Evolutionary conservation across 768 basidiomycete genomes (phyloP).

Genomic region (Amanita inopinata): DNA sequence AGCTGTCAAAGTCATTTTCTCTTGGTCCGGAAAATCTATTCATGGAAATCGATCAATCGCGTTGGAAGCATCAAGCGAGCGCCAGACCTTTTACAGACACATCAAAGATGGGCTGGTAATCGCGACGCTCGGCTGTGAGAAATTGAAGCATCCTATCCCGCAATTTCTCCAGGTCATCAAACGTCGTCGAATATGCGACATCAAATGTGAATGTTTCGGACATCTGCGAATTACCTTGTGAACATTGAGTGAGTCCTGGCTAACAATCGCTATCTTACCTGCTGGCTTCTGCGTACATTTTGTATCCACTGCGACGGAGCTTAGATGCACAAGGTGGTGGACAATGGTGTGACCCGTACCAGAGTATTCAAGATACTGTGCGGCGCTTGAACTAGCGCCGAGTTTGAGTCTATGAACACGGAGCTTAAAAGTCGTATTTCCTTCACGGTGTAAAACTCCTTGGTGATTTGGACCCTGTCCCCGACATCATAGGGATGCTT

Average conservation of each 20-base stretch:
- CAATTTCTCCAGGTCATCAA: conserved; percentile 72
- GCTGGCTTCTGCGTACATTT: conserved; percentile 64
- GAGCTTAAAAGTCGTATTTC: conserved; percentile 82
- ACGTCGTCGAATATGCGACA: conserved; percentile 67
- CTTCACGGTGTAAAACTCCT: conserved; percentile 64
- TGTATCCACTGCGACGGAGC: conserved; percentile 56
- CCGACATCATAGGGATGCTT: conserved; percentile 81
- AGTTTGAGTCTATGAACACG: conserved; percentile 53
- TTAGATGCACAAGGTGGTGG: no score
- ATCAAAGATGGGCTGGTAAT: conserved; percentile 72
- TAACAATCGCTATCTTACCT: conserved; percentile 26
- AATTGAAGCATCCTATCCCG: conserved; percentile 76
- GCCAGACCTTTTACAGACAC: conserved; percentile 50
- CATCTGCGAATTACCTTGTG: conserved; percentile 30
- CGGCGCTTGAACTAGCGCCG: conserved; percentile 60
- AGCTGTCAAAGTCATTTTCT: conserved; percentile 64
- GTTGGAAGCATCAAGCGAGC: conserved; percentile 3
- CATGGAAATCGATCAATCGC: conserved; percentile 7
- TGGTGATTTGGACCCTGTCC: conserved; percentile 51
- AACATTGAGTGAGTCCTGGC: background rate
- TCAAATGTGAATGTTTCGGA: conserved; percentile 78
- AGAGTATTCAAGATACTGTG: conserved; percentile 49
- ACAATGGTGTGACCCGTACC: conserved; percentile 28
- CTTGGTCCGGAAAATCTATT: conserved; percentile 68
- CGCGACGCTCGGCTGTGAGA: conserved; percentile 57